A percentile compares a stretch with the other conserved stretches of the same genome.
phyloP scores from a whole-genome alignment of 2,329 filamentous ascomycete species.

The Macroventuria anomochaeta region DNA sequence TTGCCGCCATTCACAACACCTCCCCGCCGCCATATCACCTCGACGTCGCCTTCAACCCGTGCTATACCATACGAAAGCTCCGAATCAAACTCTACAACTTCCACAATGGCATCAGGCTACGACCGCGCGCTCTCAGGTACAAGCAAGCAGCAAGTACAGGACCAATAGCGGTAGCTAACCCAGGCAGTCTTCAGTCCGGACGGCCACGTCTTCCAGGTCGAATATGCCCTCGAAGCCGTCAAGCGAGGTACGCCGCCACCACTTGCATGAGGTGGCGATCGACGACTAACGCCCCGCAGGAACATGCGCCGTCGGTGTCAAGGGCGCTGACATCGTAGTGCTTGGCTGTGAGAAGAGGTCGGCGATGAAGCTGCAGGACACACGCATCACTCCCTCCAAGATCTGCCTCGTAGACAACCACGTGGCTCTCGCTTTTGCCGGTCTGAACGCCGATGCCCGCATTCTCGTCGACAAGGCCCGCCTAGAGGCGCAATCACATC shows the following conservation, averaged over 20 bases:
- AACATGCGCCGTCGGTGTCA: constrained; percentile 97
- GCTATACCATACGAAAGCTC: neutral
- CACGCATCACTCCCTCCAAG: constrained; percentile 97
- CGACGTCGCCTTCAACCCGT: neutral
- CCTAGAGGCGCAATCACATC: constrained; percentile 95
- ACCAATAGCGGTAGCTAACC: constrained; percentile 32
- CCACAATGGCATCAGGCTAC: constrained; percentile 87
- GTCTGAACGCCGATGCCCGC: constrained; percentile 95
- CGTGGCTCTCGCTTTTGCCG: constrained; percentile 95
- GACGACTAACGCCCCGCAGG: constrained; percentile 59
- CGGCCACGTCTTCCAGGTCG: constrained; percentile 99
- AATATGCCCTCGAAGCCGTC: constrained; percentile 98
- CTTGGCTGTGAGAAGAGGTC: constrained; percentile 98
- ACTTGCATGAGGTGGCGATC: neutral
- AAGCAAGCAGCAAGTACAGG: constrained; percentile 45
- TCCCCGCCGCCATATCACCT: constrained; percentile 17
- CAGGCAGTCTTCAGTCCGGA: constrained; percentile 92
- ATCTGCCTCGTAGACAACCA: constrained; percentile 96
- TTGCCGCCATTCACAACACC: constrained; percentile 30
- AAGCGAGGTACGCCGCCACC: constrained; percentile 79
- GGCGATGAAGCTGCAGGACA: constrained; percentile 99
- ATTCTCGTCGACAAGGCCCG: constrained; percentile 98
- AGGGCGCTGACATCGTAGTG: constrained; percentile 92
- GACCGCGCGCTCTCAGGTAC: constrained; percentile 98
- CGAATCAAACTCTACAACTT: neutral